Conservation (phyloP, 1,284 basidiomycete genomes). For the Wallemia ichthyophaga region DNA sequence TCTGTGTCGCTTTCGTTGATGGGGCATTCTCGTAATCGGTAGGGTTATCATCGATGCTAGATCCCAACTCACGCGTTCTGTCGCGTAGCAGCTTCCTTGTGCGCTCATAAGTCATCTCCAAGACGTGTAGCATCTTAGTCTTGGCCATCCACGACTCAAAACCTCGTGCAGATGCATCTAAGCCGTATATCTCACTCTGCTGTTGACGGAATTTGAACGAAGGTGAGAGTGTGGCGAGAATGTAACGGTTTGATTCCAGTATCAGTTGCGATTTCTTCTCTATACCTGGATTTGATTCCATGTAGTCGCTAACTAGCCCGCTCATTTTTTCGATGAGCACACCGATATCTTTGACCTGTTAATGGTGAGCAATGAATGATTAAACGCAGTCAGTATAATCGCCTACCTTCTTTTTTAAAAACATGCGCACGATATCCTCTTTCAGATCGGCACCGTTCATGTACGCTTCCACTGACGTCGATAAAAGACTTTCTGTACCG, state of each 20-base stretch:
- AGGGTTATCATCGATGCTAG: slow-evolving; percentile 15
- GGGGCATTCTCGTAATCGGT: slow-evolving; percentile 2
- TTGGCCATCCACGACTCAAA: slow-evolving; percentile 59
- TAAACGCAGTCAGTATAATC: slow-evolving; percentile 5
- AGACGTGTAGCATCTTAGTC: slow-evolving; percentile 31
- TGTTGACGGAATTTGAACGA: slow-evolving; percentile 9
- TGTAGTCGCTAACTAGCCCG: slow-evolving; percentile 9
- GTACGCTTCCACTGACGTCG: slow-evolving; percentile 26
- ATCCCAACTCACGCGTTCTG: slow-evolving; percentile 20
- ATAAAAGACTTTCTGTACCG: slow-evolving; percentile 14
- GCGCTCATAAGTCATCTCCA: slow-evolving; percentile 38
- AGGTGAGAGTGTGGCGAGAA: slow-evolving; percentile 24
- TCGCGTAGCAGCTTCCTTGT: slow-evolving; percentile 25
- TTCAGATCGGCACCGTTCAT: slow-evolving; percentile 21
- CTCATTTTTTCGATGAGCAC: slow-evolving; percentile 14
- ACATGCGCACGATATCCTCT: slow-evolving; percentile 53
- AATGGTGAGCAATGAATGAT: not conserved
- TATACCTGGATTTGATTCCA: slow-evolving; percentile 11
- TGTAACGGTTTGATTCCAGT: slow-evolving; percentile 39
- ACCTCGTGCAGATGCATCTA: slow-evolving; percentile 28
- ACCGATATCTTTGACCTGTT: slow-evolving; percentile 13
- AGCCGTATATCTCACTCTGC: slow-evolving; percentile 40
- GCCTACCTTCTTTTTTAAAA: slow-evolving; percentile 42
- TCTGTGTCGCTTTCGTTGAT: not conserved
- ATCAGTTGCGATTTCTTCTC: slow-evolving; percentile 19